phyloP scores from a whole-genome alignment of 306 rosid genomes.

The Oxytropis ochrocephala region DNA sequence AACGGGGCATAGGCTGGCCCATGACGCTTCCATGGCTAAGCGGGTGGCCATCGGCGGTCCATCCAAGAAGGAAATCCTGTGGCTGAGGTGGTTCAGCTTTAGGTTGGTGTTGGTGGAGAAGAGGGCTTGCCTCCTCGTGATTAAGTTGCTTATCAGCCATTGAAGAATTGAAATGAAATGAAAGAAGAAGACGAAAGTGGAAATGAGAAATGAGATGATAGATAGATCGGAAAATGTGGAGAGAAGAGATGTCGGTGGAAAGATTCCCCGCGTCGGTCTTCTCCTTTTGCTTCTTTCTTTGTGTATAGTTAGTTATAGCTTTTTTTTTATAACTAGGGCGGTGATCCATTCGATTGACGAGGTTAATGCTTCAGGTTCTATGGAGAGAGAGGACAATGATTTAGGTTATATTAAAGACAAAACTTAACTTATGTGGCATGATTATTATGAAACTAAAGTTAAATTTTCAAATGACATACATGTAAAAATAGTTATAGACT shows the following conservation, averaged over 20 bases:
- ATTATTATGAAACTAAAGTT: too few species aligned
- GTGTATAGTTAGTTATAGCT: too few species aligned
- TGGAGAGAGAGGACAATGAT: too few species aligned
- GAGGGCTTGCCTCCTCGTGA: slow-evolving; percentile 72
- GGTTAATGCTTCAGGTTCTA: too few species aligned
- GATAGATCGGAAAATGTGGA: neutral
- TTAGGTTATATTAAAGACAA: too few species aligned
- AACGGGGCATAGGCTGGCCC: slow-evolving; percentile 76
- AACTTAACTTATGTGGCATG: too few species aligned
- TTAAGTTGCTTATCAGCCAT: slow-evolving; percentile 31
- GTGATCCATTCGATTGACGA: too few species aligned
- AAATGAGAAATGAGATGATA: too few species aligned
- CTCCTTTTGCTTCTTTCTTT: neutral
- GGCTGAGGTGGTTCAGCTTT: neutral
- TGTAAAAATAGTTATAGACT: too few species aligned
- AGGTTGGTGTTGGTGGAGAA: slow-evolving; percentile 36
- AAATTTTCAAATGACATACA: too few species aligned
- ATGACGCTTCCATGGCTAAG: slow-evolving; percentile 66
- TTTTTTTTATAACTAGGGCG: too few species aligned
- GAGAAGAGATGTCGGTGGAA: slow-evolving; percentile 16
- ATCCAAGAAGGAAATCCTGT: slow-evolving; percentile 25
- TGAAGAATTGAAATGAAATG: neutral
- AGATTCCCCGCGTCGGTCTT: neutral
- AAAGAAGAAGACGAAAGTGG: neutral
- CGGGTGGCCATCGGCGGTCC: slow-evolving; percentile 88